Evolutionary conservation across 2,329 filamentous ascomycete species (phyloP), one percentile per base, ranked within the genome.

Genomic region (Xylariaceae sp.): DNA sequence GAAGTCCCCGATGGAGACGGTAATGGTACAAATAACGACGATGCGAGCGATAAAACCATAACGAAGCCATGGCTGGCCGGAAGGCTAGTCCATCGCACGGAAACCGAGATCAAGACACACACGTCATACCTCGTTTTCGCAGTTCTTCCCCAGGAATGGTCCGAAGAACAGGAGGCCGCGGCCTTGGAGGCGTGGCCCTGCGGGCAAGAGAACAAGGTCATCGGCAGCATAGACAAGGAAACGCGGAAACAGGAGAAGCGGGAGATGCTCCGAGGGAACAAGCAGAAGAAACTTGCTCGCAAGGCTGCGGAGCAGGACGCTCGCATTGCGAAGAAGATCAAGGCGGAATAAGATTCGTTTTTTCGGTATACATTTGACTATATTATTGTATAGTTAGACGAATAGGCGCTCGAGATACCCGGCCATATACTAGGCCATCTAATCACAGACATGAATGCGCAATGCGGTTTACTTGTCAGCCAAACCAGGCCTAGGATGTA

Each of bases 51-150:
- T 22, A 41, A 51, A 12, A 5, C 49, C 58, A 67, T 44, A 49
- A 69, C 71, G 43, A 84, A 88, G 57, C 70, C 80, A 1, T 95
- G 86, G 74, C 82, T 87, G 67, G 83, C 92, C 57, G 94, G 94
- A 1, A 81, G 83, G 26, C 67, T 97, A 39, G 80, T 90, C 29
- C 89, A 95, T 64, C 81, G 90, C 21, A 85, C 88, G 0, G 94
- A 99, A 73, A 76, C 85, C 0, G 94, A 99, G 66, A 75, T 97
- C 56, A 96, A 96, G 78, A 94, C 89, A 7, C 94, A 99, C 71
- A 99, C 94, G 0, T 94, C 88, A n/a, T 99, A 99, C 69, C 80
- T 99, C 4, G 88, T 95, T 4, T 99, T 99, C 74, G 94, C 94
- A 0, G 76, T 94, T 2, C 72, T 99, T 56, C 92, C 94, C n/a